These are phyloP conservation scores for Penicillium steckii DNA, from an alignment of 495 filamentous ascomycete species.

Conservation along the genomic window DNA sequence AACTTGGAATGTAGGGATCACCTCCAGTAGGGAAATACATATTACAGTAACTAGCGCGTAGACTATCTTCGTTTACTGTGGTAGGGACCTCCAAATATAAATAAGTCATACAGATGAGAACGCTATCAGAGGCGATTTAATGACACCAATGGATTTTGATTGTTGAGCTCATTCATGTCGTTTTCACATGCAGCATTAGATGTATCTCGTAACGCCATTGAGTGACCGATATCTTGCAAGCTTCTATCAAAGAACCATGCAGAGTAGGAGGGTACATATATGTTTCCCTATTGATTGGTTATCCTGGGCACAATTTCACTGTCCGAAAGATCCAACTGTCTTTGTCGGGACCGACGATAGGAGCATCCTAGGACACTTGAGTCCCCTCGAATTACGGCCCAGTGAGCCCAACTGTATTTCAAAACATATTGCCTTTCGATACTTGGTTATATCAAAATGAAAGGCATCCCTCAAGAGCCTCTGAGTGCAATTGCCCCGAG, in stretches of 20 bases:
- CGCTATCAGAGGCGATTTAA: too few relatives aligned
- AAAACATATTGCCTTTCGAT: background rate
- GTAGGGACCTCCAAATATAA: too few relatives aligned
- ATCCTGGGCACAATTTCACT: background rate
- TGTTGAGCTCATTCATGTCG: background rate
- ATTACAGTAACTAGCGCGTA: too few relatives aligned
- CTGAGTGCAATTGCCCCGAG: conserved; percentile 74
- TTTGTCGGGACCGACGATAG: too few relatives aligned
- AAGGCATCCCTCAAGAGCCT: conserved; percentile 36
- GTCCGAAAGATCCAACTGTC: background rate
- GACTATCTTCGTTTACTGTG: too few relatives aligned
- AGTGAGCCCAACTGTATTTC: background rate
- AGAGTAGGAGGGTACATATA: background rate
- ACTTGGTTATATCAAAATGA: background rate
- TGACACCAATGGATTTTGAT: too few relatives aligned
- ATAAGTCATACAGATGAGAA: too few relatives aligned
- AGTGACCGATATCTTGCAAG: background rate
- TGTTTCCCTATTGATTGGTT: background rate
- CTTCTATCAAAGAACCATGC: background rate
- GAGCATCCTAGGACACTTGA: too few relatives aligned
- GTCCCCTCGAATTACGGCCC: too few relatives aligned
- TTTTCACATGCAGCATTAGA: background rate
- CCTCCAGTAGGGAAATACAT: too few relatives aligned
- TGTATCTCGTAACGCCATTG: background rate
- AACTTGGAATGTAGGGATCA: too few relatives aligned